A percentile compares a stretch with the other conserved stretches of the same genome.
phyloP scores from a whole-genome alignment of 2,329 filamentous ascomycete genomes.

The Sporothrix variecibatus region DNA sequence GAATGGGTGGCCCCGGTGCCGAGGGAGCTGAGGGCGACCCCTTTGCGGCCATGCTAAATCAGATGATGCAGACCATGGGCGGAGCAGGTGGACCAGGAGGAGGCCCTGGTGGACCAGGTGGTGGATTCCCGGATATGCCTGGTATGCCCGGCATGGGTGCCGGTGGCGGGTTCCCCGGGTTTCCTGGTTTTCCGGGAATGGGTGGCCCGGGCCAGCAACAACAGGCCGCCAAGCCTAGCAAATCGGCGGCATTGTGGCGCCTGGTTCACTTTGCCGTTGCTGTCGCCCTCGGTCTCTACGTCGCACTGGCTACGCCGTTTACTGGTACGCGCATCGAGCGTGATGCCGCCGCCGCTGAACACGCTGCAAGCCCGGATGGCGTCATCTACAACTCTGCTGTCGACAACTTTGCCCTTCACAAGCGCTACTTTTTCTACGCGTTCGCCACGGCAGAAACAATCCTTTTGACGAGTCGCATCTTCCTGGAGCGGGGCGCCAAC shows the following conservation, averaged over 20 bases:
- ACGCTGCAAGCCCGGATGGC: conserved; percentile 32
- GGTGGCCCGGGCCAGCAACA: conserved; percentile 35
- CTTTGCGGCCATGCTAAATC: conserved; percentile 74
- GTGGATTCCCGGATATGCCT: conserved; percentile 45
- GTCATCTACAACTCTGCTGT: conserved; percentile 15
- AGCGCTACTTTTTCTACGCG: conserved; percentile 66
- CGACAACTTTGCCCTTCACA: conserved; percentile 28
- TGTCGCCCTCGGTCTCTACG: conserved; percentile 68
- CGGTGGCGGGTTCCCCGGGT: conserved; percentile 1
- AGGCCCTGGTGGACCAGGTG: conserved; percentile 14
- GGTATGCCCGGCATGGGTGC: conserved; percentile 37
- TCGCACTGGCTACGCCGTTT: conserved; percentile 68
- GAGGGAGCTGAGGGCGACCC: conserved; percentile 55
- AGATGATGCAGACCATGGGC: conserved; percentile 63
- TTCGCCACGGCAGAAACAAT: conserved; percentile 77
- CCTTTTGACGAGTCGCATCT: conserved; percentile 69
- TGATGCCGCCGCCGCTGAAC: conserved; percentile 44
- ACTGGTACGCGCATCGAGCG: conserved; percentile 65
- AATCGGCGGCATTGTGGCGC: conserved; percentile 62
- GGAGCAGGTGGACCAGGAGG: conserved; percentile 35
- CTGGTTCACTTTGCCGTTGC: conserved; percentile 73
- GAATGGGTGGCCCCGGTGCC: conserved; percentile 26
- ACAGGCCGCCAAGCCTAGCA: conserved; percentile 38
- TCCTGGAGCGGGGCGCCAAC: conserved; percentile 60
- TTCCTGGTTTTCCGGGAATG: conserved; percentile 31